Evolutionary conservation across 495 filamentous ascomycete species (phyloP), one percentile per base, ranked within the genome.

Genomic region (Penicillium antarcticum): DNA sequence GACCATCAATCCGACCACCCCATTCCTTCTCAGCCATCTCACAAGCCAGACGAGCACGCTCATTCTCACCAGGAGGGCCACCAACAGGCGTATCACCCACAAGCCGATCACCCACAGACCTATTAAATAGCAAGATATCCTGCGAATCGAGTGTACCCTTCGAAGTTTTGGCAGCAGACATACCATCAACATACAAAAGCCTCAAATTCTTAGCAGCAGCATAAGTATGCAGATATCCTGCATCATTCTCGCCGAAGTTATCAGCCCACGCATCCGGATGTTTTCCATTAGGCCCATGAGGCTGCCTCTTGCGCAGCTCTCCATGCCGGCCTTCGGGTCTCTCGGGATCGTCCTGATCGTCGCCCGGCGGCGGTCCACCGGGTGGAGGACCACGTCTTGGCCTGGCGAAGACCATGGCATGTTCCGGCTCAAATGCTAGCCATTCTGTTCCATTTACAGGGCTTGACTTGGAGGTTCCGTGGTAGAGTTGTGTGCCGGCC

Each of bases 351-450:
- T 38, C 11, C 5, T 10, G 6, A 29, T 24, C 32, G 45, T 46
- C 32, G 33, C 16, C 19, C 10, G 42, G 35, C 16, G 45, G 26
- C 21, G 29, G n/a, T 51, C 32, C 24, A n/a, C 41, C 35, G 24
- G 29, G 37, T 1, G 29, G 42, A n/a, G 55, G 56, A 9, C 47
- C 42, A 21, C 44, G 53, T 18, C 32, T 57, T 32, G 65, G 47
- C 10, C 58, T 57, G 13, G 69, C 45, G 60, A 87, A 88, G 5
- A 72, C 57, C 61, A 86, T 66, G 1, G 83, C 80, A 66, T 87
- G 84, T 52, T 87, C 84, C 10, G 84, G 80, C 57, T 87, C 85
- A 55, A 87, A 87, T 0, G 85, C 84, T 1, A 88, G 71, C 84
- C 85, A 88, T 54, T 88, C 84, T 1, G 74, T 76, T 0, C 74